Evolutionary conservation across 1,139 yeast genomes (phyloP), one percentile per base, ranked within the genome.

Genomic region (Sugiyamaella castrensis): DNA sequence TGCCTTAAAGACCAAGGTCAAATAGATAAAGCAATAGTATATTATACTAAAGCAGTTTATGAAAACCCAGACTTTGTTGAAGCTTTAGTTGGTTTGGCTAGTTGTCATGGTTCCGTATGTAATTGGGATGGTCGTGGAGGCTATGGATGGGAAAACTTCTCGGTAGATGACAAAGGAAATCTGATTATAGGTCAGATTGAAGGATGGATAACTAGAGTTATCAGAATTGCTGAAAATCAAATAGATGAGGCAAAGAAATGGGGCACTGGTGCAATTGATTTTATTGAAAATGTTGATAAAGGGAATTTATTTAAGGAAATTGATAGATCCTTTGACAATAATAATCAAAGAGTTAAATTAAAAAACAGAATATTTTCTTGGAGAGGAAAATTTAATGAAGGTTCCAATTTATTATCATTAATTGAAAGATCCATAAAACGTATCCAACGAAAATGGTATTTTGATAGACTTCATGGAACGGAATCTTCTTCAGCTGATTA

Each of bases 41-140:
- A 60, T 47, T 67, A 65, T 50, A 48, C 58, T 6, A 51, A 62
- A 13, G 70, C 70, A 0, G 66, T 65, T 1, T 53, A 57, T 16
- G 62, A 57, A 27, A 60, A 63, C 30, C 67, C 68, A 1, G 51
- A 55, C 10, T 66, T 65, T 43, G 62, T 64, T 26, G 70, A 66
- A 42, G 70, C 70, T 1, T 57, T 63, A 13, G 60, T 65, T 10
- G 70, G 70, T 7, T 54, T 67, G 13, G 67, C 67, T 4, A 64
- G 61, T 43, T 62, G 68, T 39, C 60, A 63, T 19, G 60, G 60
- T 11, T 57, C 66, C n/a, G 61, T 65, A 8, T 67, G 70, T 46
- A 64, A 64, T 40, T 67, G 70, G 70, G 46, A 40, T 19, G 69
- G 66, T 7, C 57, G 70, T 7, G 70, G 70, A 3, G 60, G 62